Conservation (phyloP, 2,329 filamentous ascomycete species). For the Colletotrichum musicola region DNA sequence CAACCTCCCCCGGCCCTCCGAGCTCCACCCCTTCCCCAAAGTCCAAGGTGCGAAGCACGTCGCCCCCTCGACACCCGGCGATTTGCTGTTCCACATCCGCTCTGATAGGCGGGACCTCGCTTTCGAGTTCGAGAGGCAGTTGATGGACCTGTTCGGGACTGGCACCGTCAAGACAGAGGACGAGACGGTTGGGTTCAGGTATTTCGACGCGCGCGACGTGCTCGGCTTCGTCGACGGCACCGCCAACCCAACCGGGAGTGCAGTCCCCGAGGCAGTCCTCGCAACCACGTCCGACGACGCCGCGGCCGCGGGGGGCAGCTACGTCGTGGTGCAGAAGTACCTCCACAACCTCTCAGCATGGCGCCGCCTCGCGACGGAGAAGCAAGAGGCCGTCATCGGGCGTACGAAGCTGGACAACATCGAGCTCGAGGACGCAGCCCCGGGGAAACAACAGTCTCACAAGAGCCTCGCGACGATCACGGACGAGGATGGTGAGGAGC, state of each 20-base stretch:
- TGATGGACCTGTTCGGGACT: constrained; percentile 62
- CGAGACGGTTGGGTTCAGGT: constrained; percentile 68
- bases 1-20: constrained; percentile 57
- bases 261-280: constrained; percentile 57
- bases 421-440: constrained; percentile 64
- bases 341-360: constrained; percentile 64
- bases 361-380: constrained; percentile 59
- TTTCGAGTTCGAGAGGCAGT: constrained; percentile 70
- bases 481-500: constrained; percentile 62
- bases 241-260: constrained; percentile 65
- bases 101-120: constrained; percentile 67
- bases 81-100: constrained; percentile 70
- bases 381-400: constrained; percentile 69
- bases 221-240: constrained; percentile 72
- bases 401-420: constrained; percentile 69
- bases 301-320: constrained; percentile 61
- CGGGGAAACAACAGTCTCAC: constrained; percentile 61
- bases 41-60: constrained; percentile 63
- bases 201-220: constrained; percentile 70
- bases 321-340: constrained; percentile 72
- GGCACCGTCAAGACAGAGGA: constrained; percentile 60
- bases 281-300: constrained; percentile 54
- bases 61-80: constrained; percentile 67
- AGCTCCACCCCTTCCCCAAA: constrained; percentile 64
- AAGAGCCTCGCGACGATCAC: constrained; percentile 68